Conservation (phyloP, 352 stramenopile species). For the Achlya hypogyna region DNA sequence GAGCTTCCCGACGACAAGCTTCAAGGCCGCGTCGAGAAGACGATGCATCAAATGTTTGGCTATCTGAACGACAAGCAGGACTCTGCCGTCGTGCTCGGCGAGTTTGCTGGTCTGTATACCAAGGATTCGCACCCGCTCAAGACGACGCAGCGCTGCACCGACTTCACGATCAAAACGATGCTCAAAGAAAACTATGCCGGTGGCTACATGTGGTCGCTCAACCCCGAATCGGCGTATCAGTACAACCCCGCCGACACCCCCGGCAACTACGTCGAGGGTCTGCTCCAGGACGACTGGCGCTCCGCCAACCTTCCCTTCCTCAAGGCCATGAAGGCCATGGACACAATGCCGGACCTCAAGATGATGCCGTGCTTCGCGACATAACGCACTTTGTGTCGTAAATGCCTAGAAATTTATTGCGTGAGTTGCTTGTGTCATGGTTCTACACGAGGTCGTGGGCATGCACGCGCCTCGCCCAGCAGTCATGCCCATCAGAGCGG, state of each 20-base stretch:
- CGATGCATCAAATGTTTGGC: conserved; percentile 64
- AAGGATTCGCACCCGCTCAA: conserved; percentile 40
- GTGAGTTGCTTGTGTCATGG: too few relatives aligned
- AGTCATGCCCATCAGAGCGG: too few relatives aligned
- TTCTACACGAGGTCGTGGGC: too few relatives aligned
- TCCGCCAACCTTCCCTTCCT: conserved; percentile 56
- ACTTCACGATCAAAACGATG: conserved; percentile 58
- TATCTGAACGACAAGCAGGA: conserved; percentile 40
- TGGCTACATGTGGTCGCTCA: conserved; percentile 72
- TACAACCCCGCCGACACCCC: conserved; percentile 57
- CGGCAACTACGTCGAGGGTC: conserved; percentile 47
- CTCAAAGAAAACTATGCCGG: conserved; percentile 38
- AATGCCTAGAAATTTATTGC: too few relatives aligned
- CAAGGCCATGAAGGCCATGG: conserved; percentile 40
- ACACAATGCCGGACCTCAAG: conserved; percentile 41
- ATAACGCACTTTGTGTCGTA: not conserved
- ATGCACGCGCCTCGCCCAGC: too few relatives aligned
- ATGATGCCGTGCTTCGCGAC: conserved; percentile 56
- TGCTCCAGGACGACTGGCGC: conserved; percentile 58
- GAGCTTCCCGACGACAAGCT: conserved; percentile 44
- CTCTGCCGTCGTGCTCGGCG: conserved; percentile 45
- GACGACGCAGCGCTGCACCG: conserved; percentile 53
- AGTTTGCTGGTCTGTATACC: conserved; percentile 57
- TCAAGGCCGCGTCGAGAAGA: conserved; percentile 45
- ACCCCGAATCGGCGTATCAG: conserved; percentile 64